Percentiles rank a stretch among this genome's conserved stretches.
Conservation (phyloP, 108 stramenopile species). For the Nitzschia sp. region DNA sequence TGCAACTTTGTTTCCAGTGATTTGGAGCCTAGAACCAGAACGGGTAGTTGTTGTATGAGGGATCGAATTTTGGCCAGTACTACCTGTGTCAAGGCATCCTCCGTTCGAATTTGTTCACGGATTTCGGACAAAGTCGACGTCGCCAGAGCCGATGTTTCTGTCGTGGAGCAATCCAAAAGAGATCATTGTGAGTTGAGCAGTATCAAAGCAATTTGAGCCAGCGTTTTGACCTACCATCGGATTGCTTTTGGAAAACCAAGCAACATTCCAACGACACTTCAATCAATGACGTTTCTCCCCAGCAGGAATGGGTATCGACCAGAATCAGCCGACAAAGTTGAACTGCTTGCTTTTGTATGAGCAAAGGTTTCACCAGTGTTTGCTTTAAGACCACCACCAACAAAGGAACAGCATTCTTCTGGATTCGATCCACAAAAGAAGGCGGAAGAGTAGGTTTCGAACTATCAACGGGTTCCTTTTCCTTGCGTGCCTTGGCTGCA, state of each 20-base stretch:
- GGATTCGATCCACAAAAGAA: neutral
- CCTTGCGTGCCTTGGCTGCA: too few species aligned
- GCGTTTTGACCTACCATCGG: neutral
- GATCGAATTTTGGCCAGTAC: constrained; percentile 12
- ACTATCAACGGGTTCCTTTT: too few species aligned
- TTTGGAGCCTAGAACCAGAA: constrained; percentile 1
- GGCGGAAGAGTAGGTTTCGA: neutral
- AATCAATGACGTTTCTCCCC: constrained; percentile 11
- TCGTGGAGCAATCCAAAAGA: too few species aligned
- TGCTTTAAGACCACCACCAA: constrained; percentile 1
- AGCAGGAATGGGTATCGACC: constrained; percentile 18
- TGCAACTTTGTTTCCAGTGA: constrained; percentile 5
- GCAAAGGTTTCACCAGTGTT: neutral
- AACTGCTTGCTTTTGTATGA: constrained; percentile 4
- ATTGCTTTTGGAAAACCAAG: constrained; percentile 13
- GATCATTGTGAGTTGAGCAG: too few species aligned
- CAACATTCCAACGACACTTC: constrained; percentile 14
- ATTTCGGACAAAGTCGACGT: too few species aligned
- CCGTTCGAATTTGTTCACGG: neutral
- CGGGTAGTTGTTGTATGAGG: constrained; percentile 3
- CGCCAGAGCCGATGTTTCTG: too few species aligned
- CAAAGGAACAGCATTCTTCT: neutral
- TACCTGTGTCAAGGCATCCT: neutral
- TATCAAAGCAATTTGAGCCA: too few species aligned
- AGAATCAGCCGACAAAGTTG: constrained; percentile 18